Conservation (phyloP, 768 basidiomycete species). For the Russula sp. region DNA sequence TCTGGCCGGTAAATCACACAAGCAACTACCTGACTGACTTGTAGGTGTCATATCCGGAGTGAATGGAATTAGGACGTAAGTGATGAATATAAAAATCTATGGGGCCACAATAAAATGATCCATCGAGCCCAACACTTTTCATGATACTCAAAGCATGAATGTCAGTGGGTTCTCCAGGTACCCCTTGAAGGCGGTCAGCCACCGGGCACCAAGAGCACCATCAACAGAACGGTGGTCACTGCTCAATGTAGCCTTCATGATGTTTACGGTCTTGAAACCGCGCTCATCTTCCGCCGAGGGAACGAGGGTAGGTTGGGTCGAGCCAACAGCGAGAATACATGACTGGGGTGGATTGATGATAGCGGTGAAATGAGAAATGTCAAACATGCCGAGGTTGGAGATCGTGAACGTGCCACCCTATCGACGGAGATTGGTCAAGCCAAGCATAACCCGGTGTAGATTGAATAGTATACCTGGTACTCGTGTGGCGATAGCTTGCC, state of each 20-base stretch:
- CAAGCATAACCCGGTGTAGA: background rate
- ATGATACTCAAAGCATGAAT: slow-evolving; percentile 73
- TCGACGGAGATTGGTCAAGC: background rate
- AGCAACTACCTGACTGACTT: background rate
- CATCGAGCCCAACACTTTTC: slow-evolving; percentile 15
- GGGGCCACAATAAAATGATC: background rate
- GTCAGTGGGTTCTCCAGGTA: slow-evolving; percentile 96
- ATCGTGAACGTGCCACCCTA: slow-evolving; percentile 98
- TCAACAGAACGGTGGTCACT: slow-evolving; percentile 95
- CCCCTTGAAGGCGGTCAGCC: slow-evolving; percentile 90
- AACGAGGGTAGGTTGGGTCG: slow-evolving; percentile 78
- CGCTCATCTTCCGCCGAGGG: slow-evolving; percentile 86
- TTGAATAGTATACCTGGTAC: slow-evolving; percentile 66
- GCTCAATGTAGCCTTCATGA: slow-evolving; percentile 95
- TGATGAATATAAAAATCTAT: slow-evolving; percentile 23
- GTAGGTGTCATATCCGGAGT: background rate
- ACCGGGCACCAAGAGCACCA: slow-evolving; percentile 90
- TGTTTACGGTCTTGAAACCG: slow-evolving; percentile 87
- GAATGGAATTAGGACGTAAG: slow-evolving; percentile 19
- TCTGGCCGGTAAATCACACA: background rate
- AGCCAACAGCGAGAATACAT: slow-evolving; percentile 94
- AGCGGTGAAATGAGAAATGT: slow-evolving; percentile 91
- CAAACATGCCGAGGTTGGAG: slow-evolving; percentile 98
- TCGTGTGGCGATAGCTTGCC: slow-evolving; percentile 93
- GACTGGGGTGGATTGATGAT: slow-evolving; percentile 99